Evolutionary conservation across 148 eudicot genomes (phyloP).

Genomic region (Nepenthes mirabilis): DNA sequence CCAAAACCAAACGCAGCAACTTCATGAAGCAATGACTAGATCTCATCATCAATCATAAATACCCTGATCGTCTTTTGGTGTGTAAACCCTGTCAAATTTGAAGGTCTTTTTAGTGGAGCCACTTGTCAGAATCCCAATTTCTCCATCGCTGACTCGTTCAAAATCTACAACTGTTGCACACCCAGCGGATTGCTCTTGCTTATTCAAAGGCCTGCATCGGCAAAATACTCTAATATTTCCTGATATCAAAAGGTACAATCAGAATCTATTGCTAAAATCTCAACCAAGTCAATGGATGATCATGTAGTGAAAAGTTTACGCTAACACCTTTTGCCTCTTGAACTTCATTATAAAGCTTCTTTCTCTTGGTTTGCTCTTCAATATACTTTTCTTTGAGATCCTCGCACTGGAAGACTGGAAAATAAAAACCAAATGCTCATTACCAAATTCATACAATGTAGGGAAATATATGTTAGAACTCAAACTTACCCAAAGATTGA

Average conservation of each 20-base stretch:
- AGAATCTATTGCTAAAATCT: background rate
- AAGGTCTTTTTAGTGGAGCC: slow-evolving; percentile 58
- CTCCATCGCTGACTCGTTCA: slow-evolving; percentile 81
- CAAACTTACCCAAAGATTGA: slow-evolving; percentile 69
- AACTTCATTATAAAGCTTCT: slow-evolving; percentile 72
- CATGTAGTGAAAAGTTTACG: background rate
- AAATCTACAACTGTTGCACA: slow-evolving; percentile 62
- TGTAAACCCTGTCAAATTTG: slow-evolving; percentile 70
- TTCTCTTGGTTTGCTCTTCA: slow-evolving; percentile 86
- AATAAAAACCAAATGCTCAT: slow-evolving; percentile 3
- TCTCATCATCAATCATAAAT: background rate
- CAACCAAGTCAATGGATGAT: background rate
- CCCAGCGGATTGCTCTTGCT: slow-evolving; percentile 37
- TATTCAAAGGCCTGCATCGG: slow-evolving; percentile 73
- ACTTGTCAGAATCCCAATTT: slow-evolving; percentile 43
- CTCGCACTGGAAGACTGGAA: slow-evolving; percentile 73
- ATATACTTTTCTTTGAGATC: slow-evolving; percentile 81
- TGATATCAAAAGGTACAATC: slow-evolving; percentile 18
- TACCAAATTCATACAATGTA: background rate
- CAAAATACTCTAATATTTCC: slow-evolving; percentile 92
- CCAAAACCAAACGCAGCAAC: background rate
- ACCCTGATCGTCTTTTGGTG: slow-evolving; percentile 91
- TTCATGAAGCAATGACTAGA: background rate
- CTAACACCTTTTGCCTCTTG: slow-evolving; percentile 73
- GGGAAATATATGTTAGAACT: background rate